Percentiles rank a stretch among this genome's conserved stretches.
phyloP scores from a whole-genome alignment of 371 early-diverging fungal species.

The Pancytospora epiphaga region DNA sequence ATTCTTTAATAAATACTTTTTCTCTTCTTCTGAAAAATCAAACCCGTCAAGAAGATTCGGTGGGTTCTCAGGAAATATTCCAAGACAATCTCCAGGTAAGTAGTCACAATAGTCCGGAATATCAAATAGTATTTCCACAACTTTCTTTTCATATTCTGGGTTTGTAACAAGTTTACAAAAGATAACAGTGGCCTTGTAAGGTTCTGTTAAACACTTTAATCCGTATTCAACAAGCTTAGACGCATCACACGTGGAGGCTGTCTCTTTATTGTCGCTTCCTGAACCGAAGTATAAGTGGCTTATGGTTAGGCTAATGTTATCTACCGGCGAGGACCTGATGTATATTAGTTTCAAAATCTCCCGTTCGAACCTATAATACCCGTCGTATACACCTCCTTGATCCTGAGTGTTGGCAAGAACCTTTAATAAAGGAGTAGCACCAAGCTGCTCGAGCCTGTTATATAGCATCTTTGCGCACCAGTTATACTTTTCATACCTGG shows the following conservation, averaged over 20 bases:
- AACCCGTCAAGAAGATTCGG: slow-evolving; percentile 27
- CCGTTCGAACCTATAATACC: slow-evolving; percentile 18
- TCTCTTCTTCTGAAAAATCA: neutral
- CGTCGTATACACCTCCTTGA: slow-evolving; percentile 67
- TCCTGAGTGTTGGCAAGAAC: slow-evolving; percentile 92
- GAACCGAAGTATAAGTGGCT: too few species aligned
- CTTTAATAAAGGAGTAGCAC: slow-evolving; percentile 68
- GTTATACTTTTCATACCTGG: slow-evolving; percentile 66
- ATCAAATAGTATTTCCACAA: slow-evolving; percentile 45
- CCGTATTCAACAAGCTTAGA: too few species aligned
- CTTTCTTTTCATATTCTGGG: slow-evolving; percentile 11
- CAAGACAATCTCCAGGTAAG: slow-evolving; percentile 54
- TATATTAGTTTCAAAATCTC: neutral
- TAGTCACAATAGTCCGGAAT: slow-evolving; percentile 41
- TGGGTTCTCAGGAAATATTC: slow-evolving; percentile 49
- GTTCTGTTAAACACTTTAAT: too few species aligned
- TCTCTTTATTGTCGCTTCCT: neutral
- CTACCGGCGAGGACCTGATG: too few species aligned
- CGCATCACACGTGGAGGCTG: neutral
- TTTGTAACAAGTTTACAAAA: slow-evolving; percentile 20
- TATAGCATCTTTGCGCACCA: slow-evolving; percentile 80
- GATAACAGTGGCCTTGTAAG: slow-evolving; percentile 2
- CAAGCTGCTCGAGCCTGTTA: slow-evolving; percentile 73
- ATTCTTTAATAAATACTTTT: neutral
- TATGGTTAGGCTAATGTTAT: too few species aligned